These are phyloP conservation scores for Diaporthe helianthi DNA, from an alignment of 2,329 filamentous ascomycete species.

Conservation along the genomic window DNA sequence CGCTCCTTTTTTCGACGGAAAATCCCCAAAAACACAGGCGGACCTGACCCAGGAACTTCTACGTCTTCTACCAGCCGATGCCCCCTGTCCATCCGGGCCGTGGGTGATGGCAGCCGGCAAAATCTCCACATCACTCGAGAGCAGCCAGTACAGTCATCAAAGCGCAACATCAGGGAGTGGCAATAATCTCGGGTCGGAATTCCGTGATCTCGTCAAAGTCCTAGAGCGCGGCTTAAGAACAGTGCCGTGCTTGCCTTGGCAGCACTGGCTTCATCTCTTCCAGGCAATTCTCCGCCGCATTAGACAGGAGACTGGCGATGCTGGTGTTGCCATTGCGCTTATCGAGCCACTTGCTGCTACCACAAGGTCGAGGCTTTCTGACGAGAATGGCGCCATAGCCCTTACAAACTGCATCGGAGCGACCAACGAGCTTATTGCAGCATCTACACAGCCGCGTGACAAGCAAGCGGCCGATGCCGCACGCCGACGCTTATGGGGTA, in stretches of 20 bases:
- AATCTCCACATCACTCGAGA: slow-evolving; percentile 52
- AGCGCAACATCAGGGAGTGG: slow-evolving; percentile 50
- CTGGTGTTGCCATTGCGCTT: slow-evolving; percentile 69
- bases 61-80: slow-evolving; percentile 54
- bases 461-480: slow-evolving; percentile 70
- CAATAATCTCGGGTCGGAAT: slow-evolving; percentile 68
- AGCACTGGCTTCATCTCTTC: slow-evolving; percentile 63
- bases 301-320: slow-evolving; percentile 69
- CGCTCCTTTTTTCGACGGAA: slow-evolving; percentile 64
- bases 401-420: slow-evolving; percentile 44
- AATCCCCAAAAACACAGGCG: slow-evolving; percentile 50
- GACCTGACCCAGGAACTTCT: slow-evolving; percentile 61
- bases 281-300: slow-evolving; percentile 62
- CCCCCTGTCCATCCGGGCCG: slow-evolving; percentile 54
- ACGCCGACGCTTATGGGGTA: slow-evolving; percentile 71
- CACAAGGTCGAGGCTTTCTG: slow-evolving; percentile 49
- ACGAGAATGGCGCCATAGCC: slow-evolving; percentile 32
- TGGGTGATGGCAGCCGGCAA: slow-evolving; percentile 60
- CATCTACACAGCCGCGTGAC: slow-evolving; percentile 64
- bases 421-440: slow-evolving; percentile 52
- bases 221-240: slow-evolving; percentile 66
- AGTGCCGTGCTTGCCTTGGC: slow-evolving; percentile 55
- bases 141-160: slow-evolving; percentile 46
- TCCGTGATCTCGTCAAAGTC: slow-evolving; percentile 72
- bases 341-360: slow-evolving; percentile 74